phyloP scores from a whole-genome alignment of 1,284 basidiomycete species.

The Clitocybe nebularis region DNA sequence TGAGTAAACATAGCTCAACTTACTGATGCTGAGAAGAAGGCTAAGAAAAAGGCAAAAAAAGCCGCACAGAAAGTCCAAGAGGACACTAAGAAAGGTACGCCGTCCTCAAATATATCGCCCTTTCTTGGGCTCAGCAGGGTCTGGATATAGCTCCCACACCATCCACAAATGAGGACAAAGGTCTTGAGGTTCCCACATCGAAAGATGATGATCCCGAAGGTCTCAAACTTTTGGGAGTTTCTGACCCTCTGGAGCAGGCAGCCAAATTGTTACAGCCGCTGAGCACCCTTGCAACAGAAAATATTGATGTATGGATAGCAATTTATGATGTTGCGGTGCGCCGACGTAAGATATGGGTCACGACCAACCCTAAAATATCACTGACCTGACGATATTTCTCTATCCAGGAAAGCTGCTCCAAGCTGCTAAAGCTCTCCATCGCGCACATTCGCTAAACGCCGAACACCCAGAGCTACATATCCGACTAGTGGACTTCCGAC shows the following conservation, averaged over 20 bases:
- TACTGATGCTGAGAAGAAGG: constrained; percentile 79
- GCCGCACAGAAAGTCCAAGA: constrained; percentile 68
- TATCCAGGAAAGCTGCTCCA: constrained; percentile 74
- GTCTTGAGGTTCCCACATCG: constrained; percentile 53
- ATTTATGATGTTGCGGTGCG: constrained; percentile 82
- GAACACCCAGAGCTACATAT: constrained; percentile 69
- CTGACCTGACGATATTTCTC: background rate
- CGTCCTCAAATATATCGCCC: background rate
- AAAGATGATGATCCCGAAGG: constrained; percentile 89
- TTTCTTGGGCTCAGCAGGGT: background rate
- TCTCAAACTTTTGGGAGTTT: constrained; percentile 57
- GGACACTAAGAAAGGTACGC: constrained; percentile 55
- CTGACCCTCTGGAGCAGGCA: constrained; percentile 77
- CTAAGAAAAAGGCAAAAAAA: constrained; percentile 89
- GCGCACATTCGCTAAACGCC: constrained; percentile 53
- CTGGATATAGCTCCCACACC: constrained; percentile 25
- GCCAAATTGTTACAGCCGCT: constrained; percentile 73
- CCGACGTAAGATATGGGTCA: constrained; percentile 72
- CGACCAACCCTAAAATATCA: background rate
- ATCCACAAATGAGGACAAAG: constrained; percentile 67
- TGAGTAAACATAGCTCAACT: too few relatives aligned
- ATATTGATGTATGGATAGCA: constrained; percentile 71
- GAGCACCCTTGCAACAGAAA: constrained; percentile 43
- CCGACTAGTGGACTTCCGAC: constrained; percentile 64
- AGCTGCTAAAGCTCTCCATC: constrained; percentile 68